A percentile compares a stretch with the other conserved stretches of the same genome.
Conservation (phyloP, 495 filamentous ascomycete genomes). For the Monascus purpureus region DNA sequence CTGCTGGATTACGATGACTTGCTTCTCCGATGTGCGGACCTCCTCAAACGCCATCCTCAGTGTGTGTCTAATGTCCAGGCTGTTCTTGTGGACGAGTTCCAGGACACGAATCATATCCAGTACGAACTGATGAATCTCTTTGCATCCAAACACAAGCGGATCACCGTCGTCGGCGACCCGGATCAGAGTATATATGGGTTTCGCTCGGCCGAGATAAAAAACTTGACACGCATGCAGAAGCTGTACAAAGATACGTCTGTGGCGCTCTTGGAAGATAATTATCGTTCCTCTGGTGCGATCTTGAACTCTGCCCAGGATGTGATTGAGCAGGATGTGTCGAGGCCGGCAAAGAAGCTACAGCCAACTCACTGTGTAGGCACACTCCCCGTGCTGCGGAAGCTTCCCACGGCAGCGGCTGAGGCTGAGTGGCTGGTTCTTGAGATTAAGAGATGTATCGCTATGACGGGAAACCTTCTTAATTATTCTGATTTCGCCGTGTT, state of each 20-base stretch:
- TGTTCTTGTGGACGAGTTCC: slow-evolving; percentile 94
- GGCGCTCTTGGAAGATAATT: slow-evolving; percentile 88
- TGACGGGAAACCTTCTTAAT: slow-evolving; percentile 59
- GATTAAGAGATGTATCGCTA: slow-evolving; percentile 52
- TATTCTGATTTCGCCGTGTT: slow-evolving; percentile 77
- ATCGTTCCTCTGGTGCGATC: slow-evolving; percentile 87
- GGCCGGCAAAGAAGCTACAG: slow-evolving; percentile 64
- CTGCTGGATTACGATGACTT: slow-evolving; percentile 94
- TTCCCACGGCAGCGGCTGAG: slow-evolving; percentile 60
- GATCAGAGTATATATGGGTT: slow-evolving; percentile 99
- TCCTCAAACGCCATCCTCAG: slow-evolving; percentile 62
- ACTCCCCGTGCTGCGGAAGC: slow-evolving; percentile 66
- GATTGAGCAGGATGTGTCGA: slow-evolving; percentile 77
- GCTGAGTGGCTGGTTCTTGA: slow-evolving; percentile 84
- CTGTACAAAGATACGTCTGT: slow-evolving; percentile 66
- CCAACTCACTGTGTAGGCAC: slow-evolving; percentile 73
- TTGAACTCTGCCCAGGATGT: slow-evolving; percentile 67
- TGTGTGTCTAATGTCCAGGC: slow-evolving; percentile 86
- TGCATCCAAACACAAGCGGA: slow-evolving; percentile 51
- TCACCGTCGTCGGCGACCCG: slow-evolving; percentile 94
- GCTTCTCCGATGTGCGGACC: slow-evolving; percentile 66
- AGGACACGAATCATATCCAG: slow-evolving; percentile 92
- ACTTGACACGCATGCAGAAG: slow-evolving; percentile 62
- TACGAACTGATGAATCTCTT: slow-evolving; percentile 92
- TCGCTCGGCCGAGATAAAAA: slow-evolving; percentile 90